Evolutionary conservation across 306 rosid genomes (phyloP).

Genomic region (Pachyrhizus erosus): DNA sequence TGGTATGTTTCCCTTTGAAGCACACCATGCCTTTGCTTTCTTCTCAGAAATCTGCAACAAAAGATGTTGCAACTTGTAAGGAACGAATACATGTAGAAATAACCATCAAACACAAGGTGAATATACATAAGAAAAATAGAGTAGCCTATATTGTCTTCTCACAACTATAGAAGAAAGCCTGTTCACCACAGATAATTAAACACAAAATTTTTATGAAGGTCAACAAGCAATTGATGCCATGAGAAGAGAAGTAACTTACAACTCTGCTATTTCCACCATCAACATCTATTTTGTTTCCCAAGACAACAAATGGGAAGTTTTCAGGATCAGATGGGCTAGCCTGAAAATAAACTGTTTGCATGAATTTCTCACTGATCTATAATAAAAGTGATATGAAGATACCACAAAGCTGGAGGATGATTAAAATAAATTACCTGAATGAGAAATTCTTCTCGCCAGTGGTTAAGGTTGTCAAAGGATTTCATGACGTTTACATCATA

Average conservation of each 20-base stretch:
- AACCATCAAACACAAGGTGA: neutral
- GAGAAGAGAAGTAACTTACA: slow-evolving; percentile 60
- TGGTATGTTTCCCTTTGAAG: slow-evolving; percentile 98
- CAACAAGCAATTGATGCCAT: slow-evolving; percentile 23
- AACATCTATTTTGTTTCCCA: slow-evolving; percentile 99
- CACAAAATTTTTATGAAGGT: slow-evolving; percentile 10
- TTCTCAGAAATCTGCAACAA: slow-evolving; percentile 86
- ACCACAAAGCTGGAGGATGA: neutral
- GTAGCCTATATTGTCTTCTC: neutral
- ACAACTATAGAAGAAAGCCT: slow-evolving; percentile 11
- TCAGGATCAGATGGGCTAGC: slow-evolving; percentile 99
- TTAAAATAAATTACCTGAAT: slow-evolving; percentile 71
- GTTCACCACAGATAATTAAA: neutral
- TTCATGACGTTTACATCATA: slow-evolving; percentile 97
- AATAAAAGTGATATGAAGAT: neutral
- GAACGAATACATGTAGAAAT: slow-evolving; percentile 1
- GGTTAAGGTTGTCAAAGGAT: slow-evolving; percentile 95
- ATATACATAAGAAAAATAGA: neutral
- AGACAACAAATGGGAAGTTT: slow-evolving; percentile 95
- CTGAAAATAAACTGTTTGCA: slow-evolving; percentile 59
- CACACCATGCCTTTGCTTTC: slow-evolving; percentile 99
- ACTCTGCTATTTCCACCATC: slow-evolving; percentile 98
- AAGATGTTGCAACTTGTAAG: neutral
- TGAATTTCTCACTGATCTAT: slow-evolving; percentile 26
- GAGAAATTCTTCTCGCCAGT: slow-evolving; percentile 98